Base-by-base conservation (phyloP, 2,329 filamentous ascomycete genomes). In the Colletotrichum sp. region DNA sequence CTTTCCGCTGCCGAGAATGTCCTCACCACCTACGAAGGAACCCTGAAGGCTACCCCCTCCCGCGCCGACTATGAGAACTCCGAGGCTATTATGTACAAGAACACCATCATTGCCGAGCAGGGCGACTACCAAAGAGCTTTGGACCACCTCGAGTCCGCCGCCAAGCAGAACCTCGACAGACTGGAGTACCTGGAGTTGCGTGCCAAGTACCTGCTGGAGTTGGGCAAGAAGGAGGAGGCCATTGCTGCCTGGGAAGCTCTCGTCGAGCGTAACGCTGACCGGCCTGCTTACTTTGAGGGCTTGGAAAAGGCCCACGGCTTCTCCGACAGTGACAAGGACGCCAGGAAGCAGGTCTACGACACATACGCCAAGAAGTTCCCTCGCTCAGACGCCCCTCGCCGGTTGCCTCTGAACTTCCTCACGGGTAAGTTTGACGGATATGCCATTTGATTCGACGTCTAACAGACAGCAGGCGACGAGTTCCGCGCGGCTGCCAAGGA, bases 71-170 rank as follows among this genome's bases (percentile, higher is more conserved):
- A 96, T 82, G 97, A 99, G 85, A 95, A 99, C 85, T 97, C 96
- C 36, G 97, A 99, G 86, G 95, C 96, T 60, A 89, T 95, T 74
- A 89, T 99, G 86, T 99, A 99, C 88, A 98, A 98, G 86, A 99
- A 98, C 86, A 91, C 90, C 63, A 93, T 99, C 81, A 99, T 99
- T 82, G 95, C 95, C 48, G 98, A 99, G 86, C 92, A 93, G 74
- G 96, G 96, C 18, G 94, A 99, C 79, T 90, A 93, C 67, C 90
- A 98, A 81, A 92, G 94, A 81, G 97, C 97, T 7, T 86, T 99
- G 81, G 93, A 98, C 78, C 96, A 99, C 82, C 89, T 99, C 55
- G 93, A 98, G 75, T 90, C 91, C 13, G 91, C 94, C 67, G 92
- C 92, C 75, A 96, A 95, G 87, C 88, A 92, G 79, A 95, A 93